Conservation (phyloP, 2,329 filamentous ascomycete genomes). For the Pseudodiploospora longispora region DNA sequence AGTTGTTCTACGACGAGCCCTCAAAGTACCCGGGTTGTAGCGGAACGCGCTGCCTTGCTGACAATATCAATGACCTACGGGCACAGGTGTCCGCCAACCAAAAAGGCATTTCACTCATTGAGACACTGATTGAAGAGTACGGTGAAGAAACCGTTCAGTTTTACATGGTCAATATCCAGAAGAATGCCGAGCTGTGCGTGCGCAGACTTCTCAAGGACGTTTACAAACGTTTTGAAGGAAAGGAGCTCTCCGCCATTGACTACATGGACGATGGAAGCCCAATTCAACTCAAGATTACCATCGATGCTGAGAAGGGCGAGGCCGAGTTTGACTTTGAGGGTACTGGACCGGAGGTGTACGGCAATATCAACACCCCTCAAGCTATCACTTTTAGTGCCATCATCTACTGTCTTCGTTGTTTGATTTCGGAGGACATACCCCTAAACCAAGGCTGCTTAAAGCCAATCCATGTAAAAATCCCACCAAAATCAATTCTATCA, state of each 20-base stretch:
- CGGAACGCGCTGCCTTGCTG: slow-evolving; percentile 68
- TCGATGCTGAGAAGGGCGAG: slow-evolving; percentile 66
- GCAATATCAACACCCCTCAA: slow-evolving; percentile 72
- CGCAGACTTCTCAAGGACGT: slow-evolving; percentile 65
- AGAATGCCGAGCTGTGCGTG: slow-evolving; percentile 70
- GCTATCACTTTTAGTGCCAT: slow-evolving; percentile 81
- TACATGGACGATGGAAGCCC: slow-evolving; percentile 81
- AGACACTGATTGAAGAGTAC: slow-evolving; percentile 67
- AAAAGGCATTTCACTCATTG: slow-evolving; percentile 77
- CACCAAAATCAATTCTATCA: slow-evolving; percentile 63
- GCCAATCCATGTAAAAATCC: slow-evolving; percentile 67
- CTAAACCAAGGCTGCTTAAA: slow-evolving; percentile 76
- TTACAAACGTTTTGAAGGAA: slow-evolving; percentile 60
- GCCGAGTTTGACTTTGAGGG: slow-evolving; percentile 75
- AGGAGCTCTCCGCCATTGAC: slow-evolving; percentile 63
- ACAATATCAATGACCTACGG: slow-evolving; percentile 77
- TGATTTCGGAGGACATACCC: slow-evolving; percentile 75
- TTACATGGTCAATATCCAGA: slow-evolving; percentile 77
- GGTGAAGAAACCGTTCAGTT: slow-evolving; percentile 70
- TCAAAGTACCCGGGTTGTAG: slow-evolving; percentile 68
- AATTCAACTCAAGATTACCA: slow-evolving; percentile 65
- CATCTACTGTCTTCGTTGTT: slow-evolving; percentile 73
- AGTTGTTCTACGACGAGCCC: slow-evolving; percentile 65
- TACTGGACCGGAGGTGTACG: slow-evolving; percentile 72
- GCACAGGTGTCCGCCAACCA: slow-evolving; percentile 79